Base-by-base conservation (phyloP, 495 filamentous ascomycete species). In the Aspergillus biplanus region DNA sequence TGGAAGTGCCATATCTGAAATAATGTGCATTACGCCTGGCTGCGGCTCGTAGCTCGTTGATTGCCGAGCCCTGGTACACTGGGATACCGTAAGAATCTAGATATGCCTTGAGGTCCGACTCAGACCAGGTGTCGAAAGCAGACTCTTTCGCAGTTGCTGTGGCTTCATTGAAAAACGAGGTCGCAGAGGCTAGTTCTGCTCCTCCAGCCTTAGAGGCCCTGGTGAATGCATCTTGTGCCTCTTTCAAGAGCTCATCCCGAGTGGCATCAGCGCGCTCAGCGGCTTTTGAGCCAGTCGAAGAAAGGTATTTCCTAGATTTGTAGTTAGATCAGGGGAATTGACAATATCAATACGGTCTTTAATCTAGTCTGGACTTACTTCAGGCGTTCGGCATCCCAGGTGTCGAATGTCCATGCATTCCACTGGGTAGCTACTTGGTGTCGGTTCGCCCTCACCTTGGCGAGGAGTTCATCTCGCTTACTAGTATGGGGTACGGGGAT, bases 401-500 rank as follows among this genome's bases (percentile, higher is more conserved):
- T 92, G 67, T 95, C 90, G 74, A 92, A 95, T 35, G 88, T 93
- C 90, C 92, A 94, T 21, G 89, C 87, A 59, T 80, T 89, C 78
- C 83, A 93, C 42, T 87, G 87, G 64, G 81, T 82, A 31, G 88
- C 83, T 55, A 88, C 89, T 80, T 89, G 90, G 81, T 93, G 88
- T 52, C 85, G 80, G 68, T 90, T 80, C 59, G 87, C 82, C 61
- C 91, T 85, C 6, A 93, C 92, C 61, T 87, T 79, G 33, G 91
- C 89, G 44, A 92, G 74, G 27, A 96, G 89, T 75, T 96, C 89
- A 67, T 94, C 90, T 52, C 85, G 88, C 81, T 90, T 92, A 59
- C 86, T 83, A 49, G 75, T 78, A 67, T 96, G 91, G 7, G 91
- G 91, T 33, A 92, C 89, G 18, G 92, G 91, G 57, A 80, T 71